Evolutionary conservation across 2,329 filamentous ascomycete species (phyloP), one percentile per base, ranked within the genome.

Genomic region (Trichothecium roseum): DNA sequence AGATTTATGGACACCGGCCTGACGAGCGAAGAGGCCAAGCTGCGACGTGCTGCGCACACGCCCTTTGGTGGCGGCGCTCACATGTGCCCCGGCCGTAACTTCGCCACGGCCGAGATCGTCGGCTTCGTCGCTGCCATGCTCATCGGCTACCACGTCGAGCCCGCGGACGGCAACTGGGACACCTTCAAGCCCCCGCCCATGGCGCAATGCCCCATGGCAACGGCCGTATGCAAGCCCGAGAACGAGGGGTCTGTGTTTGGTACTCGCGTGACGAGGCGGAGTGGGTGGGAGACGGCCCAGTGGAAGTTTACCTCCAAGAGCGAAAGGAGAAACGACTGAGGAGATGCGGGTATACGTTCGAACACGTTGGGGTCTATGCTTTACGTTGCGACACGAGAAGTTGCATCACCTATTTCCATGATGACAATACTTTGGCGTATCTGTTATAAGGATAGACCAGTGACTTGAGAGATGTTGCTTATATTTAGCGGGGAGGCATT

Each of bases 41-140:
- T 26, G 8, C 38, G 32, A 16, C 24, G 37, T 5, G 45, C 41
- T 3, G 49, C 49, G 1, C 54, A 45, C 12, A 41, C 51, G 15
- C 53, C 55, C 1, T 59, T 57, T 31, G 55, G 55, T 1, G 55
- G 54, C 1, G 55, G 55, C 1, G 46, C 42, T 2, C 52, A 58
- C 32, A 40, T 54, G 1, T 59, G 53, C 29, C 58, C 57, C 0
- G 57, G 57, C 1, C 36, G 55, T 1, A 49, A 53, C 37, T 52
- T 60, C 36, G 57, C 57, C 0, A 52, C 51, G 26, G 45, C 49
- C 1, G 54, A 59, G 44, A 57, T 50, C 12, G 30, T 59, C 2
- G 52, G 51, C 5, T 47, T 59, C 30, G 42, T 49, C 30, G 41
- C 43, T 3, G 35, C 49, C 2, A 16, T 59, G 13, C 28, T 57